These are phyloP conservation scores for Blakeslea trispora DNA, from an alignment of 371 early-diverging fungal species.

Conservation along the genomic window DNA sequence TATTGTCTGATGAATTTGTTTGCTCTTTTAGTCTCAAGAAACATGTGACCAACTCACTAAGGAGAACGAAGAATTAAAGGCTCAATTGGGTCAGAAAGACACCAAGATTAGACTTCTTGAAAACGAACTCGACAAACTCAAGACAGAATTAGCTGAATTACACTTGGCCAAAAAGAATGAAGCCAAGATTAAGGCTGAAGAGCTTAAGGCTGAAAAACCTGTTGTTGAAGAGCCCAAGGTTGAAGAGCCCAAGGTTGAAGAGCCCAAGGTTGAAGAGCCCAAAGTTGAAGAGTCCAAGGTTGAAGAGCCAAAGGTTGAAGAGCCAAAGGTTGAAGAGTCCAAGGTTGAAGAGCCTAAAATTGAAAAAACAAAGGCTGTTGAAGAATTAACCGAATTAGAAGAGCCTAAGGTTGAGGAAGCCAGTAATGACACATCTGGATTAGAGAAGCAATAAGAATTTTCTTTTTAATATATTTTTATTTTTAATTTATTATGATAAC, in stretches of 20 bases:
- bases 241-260: background rate
- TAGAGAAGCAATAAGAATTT: conserved; percentile 3
- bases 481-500: too few relatives aligned
- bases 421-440: background rate
- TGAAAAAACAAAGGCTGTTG: background rate
- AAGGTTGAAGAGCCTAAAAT: background rate
- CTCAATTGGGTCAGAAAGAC: conserved; percentile 71
- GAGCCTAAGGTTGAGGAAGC: background rate
- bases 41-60: conserved; percentile 73
- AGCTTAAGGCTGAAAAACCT: conserved; percentile 3
- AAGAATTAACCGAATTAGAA: background rate
- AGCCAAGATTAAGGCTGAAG: conserved; percentile 12
- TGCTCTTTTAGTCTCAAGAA: conserved; percentile 64
- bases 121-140: conserved; percentile 63
- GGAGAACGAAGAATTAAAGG: conserved; percentile 86
- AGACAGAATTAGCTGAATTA: conserved; percentile 39
- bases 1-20: background rate
- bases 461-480: background rate
- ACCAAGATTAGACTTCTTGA: conserved; percentile 83
- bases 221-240: background rate
- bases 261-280: background rate
- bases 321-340: background rate
- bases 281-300: background rate
- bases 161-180: conserved; percentile 27
- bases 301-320: background rate